These are phyloP conservation scores for Melanomma pulvis-pyrius DNA, from an alignment of 495 filamentous ascomycete genomes.

Conservation along the genomic window DNA sequence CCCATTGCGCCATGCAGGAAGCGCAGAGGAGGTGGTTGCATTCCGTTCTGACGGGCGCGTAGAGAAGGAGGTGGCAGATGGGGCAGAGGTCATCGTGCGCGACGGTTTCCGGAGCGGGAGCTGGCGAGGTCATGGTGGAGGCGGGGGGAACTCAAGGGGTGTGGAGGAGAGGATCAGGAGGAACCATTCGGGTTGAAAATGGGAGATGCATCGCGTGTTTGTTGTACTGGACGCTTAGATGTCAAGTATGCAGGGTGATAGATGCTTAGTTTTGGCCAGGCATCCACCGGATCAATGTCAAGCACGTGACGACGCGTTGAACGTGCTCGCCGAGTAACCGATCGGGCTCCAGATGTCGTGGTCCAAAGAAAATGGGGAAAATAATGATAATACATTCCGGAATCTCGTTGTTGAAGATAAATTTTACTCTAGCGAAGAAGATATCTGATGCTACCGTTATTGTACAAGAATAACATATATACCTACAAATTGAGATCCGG, in stretches of 20 bases:
- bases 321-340: too few relatives aligned
- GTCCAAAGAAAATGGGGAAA: too few relatives aligned
- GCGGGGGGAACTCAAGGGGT: background rate
- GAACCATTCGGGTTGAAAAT: background rate
- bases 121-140: background rate
- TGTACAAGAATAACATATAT: background rate
- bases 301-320: too few relatives aligned
- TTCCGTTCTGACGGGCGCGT: slow-evolving; percentile 33
- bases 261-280: too few relatives aligned
- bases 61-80: slow-evolving; percentile 40
- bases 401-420: background rate
- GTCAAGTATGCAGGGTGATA: too few relatives aligned
- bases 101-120: slow-evolving; percentile 7
- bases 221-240: background rate
- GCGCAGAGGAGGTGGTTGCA: slow-evolving; percentile 38
- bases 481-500: slow-evolving; percentile 22
- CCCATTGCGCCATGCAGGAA: slow-evolving; percentile 40
- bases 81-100: slow-evolving; percentile 39
- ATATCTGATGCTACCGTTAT: background rate
- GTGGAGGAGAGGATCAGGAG: background rate
- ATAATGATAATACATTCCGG: too few relatives aligned
- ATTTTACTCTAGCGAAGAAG: background rate
- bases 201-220: background rate
- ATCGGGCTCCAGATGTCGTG: too few relatives aligned
- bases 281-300: too few relatives aligned